These are phyloP conservation scores for Entomortierella parvispora DNA, from an alignment of 192 early-diverging fungal genomes.

Conservation along the genomic window DNA sequence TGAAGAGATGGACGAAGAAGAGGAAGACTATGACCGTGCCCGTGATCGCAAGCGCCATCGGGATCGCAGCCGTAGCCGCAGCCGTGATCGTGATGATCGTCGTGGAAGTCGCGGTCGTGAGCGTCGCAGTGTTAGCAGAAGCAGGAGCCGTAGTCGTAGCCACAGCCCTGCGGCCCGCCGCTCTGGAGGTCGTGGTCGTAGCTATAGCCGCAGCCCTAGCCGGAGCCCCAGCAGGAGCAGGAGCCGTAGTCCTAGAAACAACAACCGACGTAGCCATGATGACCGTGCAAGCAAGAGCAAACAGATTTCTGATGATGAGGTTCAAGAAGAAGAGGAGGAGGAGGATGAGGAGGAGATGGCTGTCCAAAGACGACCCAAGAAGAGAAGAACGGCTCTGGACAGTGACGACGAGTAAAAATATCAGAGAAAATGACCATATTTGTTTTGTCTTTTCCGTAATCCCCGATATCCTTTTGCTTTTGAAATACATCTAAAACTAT, in stretches of 20 bases:
- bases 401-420: conserved; percentile 50
- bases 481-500: too few species aligned
- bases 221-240: conserved; percentile 30
- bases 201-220: conserved; percentile 21
- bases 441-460: too few species aligned
- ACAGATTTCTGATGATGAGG: conserved; percentile 24
- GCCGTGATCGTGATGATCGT: conserved; percentile 26
- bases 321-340: conserved; percentile 44
- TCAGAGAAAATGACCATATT: too few species aligned
- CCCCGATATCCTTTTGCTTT: too few species aligned
- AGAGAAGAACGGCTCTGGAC: conserved; percentile 49
- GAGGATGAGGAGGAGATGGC: conserved; percentile 50
- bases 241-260: conserved; percentile 19
- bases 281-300: conserved; percentile 2
- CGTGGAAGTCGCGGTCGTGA: conserved; percentile 49
- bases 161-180: conserved; percentile 12
- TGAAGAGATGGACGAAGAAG: conserved; percentile 69
- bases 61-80: conserved; percentile 28
- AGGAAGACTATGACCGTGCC: conserved; percentile 54
- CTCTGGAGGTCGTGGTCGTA: conserved; percentile 49
- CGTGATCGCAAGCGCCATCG: conserved; percentile 26
- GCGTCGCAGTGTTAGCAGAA: neutral
- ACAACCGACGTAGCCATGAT: conserved; percentile 11
- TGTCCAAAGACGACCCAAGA: conserved; percentile 46
- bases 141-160: conserved; percentile 9